A percentile compares a stretch with the other conserved stretches of the same genome.
Evolutionary conservation across 2,329 filamentous ascomycete species (phyloP).

Genomic region (Fusarium coffeatum): DNA sequence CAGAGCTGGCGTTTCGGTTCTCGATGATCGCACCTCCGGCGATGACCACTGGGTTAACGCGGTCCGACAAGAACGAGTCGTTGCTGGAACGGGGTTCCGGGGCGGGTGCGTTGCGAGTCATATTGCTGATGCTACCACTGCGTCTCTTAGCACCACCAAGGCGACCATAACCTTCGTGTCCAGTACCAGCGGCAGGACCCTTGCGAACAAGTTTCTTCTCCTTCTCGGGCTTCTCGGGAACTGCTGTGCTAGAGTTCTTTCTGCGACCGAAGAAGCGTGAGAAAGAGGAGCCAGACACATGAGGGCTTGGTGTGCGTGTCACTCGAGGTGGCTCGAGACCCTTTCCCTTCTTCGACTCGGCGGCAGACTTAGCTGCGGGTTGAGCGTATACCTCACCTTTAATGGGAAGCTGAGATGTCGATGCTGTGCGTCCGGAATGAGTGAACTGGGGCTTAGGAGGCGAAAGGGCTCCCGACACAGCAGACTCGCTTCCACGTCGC

Average conservation of each 20-base stretch:
- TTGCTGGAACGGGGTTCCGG: constrained; percentile 63
- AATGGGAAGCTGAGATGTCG: constrained; percentile 48
- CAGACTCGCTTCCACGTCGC: constrained; percentile 58
- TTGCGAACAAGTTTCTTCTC: constrained; percentile 62
- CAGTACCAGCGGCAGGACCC: constrained; percentile 90
- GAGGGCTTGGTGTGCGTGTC: constrained; percentile 65
- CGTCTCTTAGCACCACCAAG: constrained; percentile 71
- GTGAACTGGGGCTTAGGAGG: constrained; percentile 52
- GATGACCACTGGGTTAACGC: constrained; percentile 75
- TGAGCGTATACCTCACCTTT: constrained; percentile 35
- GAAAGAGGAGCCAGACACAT: constrained; percentile 65
- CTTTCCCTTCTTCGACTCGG: constrained; percentile 38
- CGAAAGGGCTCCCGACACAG: constrained; percentile 48
- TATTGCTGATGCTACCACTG: constrained; percentile 68
- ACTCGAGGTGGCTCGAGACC: constrained; percentile 34
- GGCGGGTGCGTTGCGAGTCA: constrained; percentile 59
- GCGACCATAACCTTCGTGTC: constrained; percentile 86
- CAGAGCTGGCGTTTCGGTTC: constrained; percentile 66
- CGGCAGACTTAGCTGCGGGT: constrained; percentile 10
- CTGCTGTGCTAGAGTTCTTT: constrained; percentile 67
- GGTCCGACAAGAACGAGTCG: constrained; percentile 70
- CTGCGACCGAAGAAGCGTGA: constrained; percentile 79
- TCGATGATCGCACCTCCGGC: constrained; percentile 71
- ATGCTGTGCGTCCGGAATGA: constrained; percentile 46
- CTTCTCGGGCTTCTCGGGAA: constrained; percentile 65